A percentile compares a stretch with the other conserved stretches of the same genome.
Conservation (phyloP, 441 rosid species). For the Syzygium malaccense region DNA sequence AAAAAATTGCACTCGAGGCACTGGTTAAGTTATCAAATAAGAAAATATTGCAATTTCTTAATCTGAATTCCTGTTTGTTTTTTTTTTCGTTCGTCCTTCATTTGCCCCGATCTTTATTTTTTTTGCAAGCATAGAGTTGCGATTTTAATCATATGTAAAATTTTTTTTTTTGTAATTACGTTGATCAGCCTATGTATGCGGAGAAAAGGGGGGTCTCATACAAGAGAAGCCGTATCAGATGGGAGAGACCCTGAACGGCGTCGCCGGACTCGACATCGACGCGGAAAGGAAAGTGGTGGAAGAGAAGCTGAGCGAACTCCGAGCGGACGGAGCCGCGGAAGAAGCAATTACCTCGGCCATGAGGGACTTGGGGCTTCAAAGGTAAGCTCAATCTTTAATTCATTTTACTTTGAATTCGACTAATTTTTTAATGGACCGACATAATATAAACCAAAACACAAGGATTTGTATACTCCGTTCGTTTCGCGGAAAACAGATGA, state of each 20-base stretch:
- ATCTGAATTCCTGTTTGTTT: background rate
- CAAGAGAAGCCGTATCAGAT: constrained; percentile 38
- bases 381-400: background rate
- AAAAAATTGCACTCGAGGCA: background rate
- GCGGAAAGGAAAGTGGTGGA: constrained; percentile 25
- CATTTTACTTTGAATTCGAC: background rate
- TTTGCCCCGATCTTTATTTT: background rate
- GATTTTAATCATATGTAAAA: background rate
- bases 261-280: constrained; percentile 44
- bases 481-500: background rate
- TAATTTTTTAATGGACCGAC: accelerated
- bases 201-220: constrained; percentile 59
- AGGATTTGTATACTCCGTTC: background rate
- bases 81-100: background rate
- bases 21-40: background rate
- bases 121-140: background rate
- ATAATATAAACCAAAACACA: background rate
- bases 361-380: background rate
- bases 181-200: constrained; percentile 64
- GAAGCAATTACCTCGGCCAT: background rate
- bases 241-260: constrained; percentile 67
- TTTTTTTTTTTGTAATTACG: background rate
- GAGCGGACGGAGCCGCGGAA: background rate
- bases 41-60: background rate
- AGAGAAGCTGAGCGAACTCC: background rate